A percentile compares a stretch with the other conserved stretches of the same genome.
Evolutionary conservation across 1,139 yeast species (phyloP).

Genomic region (Pichia sp.): DNA sequence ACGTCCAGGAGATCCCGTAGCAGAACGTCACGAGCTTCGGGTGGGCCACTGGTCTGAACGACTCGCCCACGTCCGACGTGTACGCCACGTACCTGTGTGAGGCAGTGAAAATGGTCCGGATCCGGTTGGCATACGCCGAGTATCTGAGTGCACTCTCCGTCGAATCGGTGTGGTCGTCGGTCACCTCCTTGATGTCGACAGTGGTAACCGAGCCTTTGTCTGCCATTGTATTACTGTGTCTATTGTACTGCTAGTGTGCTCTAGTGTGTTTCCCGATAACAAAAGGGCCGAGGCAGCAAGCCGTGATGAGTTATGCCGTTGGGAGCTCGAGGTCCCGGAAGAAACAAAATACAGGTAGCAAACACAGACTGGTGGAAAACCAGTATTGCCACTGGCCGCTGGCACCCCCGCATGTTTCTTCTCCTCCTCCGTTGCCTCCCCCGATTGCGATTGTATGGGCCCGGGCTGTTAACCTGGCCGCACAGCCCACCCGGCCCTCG

Average conservation of each 20-base stretch:
- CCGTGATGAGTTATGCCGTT: too few species aligned
- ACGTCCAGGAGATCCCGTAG: constrained; percentile 74
- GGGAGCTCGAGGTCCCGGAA: too few species aligned
- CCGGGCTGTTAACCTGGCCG: neutral
- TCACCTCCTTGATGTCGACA: neutral
- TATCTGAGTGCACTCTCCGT: constrained; percentile 48
- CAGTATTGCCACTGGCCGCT: neutral
- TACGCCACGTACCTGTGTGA: constrained; percentile 85
- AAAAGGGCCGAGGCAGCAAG: too few species aligned
- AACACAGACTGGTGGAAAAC: too few species aligned
- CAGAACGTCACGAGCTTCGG: constrained; percentile 61
- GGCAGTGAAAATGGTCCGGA: constrained; percentile 64
- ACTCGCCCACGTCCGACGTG: constrained; percentile 84
- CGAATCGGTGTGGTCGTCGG: constrained; percentile 6
- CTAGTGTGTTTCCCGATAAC: too few species aligned
- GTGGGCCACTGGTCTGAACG: constrained; percentile 82
- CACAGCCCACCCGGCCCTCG: constrained; percentile 1
- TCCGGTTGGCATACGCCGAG: constrained; percentile 76
- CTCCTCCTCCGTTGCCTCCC: neutral
- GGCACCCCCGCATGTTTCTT: neutral
- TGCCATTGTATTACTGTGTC: neutral
- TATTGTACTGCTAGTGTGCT: neutral
- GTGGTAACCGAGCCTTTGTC: neutral
- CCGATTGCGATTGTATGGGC: neutral
- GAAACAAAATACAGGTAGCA: too few species aligned